Evolutionary conservation across 73 alveolate species (phyloP), one percentile per base, ranked within the genome.

Genomic region (Stentor coeruleus): DNA sequence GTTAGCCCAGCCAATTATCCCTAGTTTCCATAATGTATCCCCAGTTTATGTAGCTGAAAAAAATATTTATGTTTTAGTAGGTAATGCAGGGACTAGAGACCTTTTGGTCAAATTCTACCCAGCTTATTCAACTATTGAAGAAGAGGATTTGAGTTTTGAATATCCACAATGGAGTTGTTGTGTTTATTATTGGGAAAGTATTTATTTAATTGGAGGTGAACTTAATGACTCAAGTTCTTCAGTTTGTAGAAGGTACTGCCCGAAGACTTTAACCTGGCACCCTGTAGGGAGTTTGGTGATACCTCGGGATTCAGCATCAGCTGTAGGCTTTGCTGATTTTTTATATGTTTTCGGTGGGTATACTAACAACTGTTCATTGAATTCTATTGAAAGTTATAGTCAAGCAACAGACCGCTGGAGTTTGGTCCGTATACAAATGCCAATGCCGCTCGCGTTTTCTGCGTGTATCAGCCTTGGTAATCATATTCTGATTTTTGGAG

Each of bases 311-410:
- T 57, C 73, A 20, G 15, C 73, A 0, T 57, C 73, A 20, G 73
- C 28, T 20, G 28, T 57, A 57, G 73, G 73, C 35, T 57, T 57
- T 57, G 73, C 15, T 20, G 28, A 57, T 57, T 57, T 20, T 57
- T 57, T 57, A 57, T 57, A 57, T 57, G 73, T 57, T 2, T 57
- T 57, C 28, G 73, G 73, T 20, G 73, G 73, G 1, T 57, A 57
- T 57, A 20, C 73, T 31, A 57, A 57, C 73, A 31, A 31, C 15
- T 20, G 15, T 57, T 57, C 73, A n/a, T 57, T 57, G 28, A 57
- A 57, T 20, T 57, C 73, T 57, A 57, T 57, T 57, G 73, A 57
- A 31, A 57, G 73, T n/a, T 57, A 57, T 57, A n/a, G 28, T 57
- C 15, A 57, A 57, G 73, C 15, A 20, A 31, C 73, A 20, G 15